These are phyloP conservation scores for Inosperma sp. DNA, from an alignment of 768 basidiomycete species.

Conservation along the genomic window DNA sequence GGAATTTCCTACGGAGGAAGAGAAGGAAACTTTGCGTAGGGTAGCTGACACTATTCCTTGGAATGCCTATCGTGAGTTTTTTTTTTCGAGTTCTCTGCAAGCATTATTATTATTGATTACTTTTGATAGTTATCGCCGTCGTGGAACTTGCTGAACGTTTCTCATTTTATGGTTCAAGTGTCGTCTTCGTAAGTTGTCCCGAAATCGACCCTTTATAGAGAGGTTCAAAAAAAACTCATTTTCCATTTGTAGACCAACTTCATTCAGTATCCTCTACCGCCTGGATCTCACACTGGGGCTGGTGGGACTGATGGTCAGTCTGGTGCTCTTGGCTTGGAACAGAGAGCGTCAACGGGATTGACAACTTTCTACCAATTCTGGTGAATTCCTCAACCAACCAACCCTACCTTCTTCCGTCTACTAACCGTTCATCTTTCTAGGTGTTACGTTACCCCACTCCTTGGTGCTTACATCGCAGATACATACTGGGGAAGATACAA, in stretches of 20 bases:
- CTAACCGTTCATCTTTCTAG: conserved; percentile 25
- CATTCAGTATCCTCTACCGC: conserved; percentile 66
- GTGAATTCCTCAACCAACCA: conserved; percentile 28
- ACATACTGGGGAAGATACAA: conserved; percentile 70
- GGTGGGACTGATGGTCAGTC: conserved; percentile 50
- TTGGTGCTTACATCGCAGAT: conserved; percentile 72
- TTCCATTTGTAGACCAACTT: conserved; percentile 63
- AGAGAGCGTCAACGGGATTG: conserved; percentile 68
- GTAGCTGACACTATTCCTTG: conserved; percentile 58
- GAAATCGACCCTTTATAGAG: neutral
- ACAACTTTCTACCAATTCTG: conserved; percentile 71
- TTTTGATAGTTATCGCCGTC: conserved; percentile 52
- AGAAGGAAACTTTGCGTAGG: conserved; percentile 51
- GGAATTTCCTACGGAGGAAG: conserved; percentile 61
- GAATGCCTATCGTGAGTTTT: conserved; percentile 46
- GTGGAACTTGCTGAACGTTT: conserved; percentile 73
- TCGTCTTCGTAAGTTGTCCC: conserved; percentile 41
- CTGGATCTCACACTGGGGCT: conserved; percentile 61
- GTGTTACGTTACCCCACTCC: conserved; percentile 62
- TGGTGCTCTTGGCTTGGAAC: conserved; percentile 63
- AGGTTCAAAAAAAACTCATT: too few species aligned
- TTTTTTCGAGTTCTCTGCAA: conserved; percentile 2
- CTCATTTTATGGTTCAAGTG: conserved; percentile 51
- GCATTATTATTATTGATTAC: neutral
- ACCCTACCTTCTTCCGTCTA: neutral